Percentiles rank a stretch among this genome's conserved stretches.
Evolutionary conservation across 73 alveolate species (phyloP).

Genomic region (Blepharisma japonicum): DNA sequence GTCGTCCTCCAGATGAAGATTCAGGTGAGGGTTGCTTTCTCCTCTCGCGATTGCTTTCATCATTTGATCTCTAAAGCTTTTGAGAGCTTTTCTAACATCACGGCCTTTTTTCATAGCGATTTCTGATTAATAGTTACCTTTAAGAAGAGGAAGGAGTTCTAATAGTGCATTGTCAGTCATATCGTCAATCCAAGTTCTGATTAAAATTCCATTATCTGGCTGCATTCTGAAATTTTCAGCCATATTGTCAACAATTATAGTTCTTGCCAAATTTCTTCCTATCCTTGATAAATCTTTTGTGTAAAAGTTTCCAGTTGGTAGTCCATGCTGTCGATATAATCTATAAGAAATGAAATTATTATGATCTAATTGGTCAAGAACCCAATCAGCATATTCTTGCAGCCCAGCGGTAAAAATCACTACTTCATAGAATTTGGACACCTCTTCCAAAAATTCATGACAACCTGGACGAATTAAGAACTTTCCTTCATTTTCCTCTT

Average conservation of each 20-base stretch:
- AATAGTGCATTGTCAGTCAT: constrained; percentile 82
- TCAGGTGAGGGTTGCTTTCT: constrained; percentile 56
- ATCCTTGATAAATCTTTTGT: constrained; percentile 88
- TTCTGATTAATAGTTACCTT: constrained; percentile 54
- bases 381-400: constrained; percentile 95
- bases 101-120: constrained; percentile 79
- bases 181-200: constrained; percentile 92
- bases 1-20: constrained; percentile 34
- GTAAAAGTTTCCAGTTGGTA: constrained; percentile 75
- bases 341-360: constrained; percentile 66
- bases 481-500: constrained; percentile 85
- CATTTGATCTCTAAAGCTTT: constrained; percentile 80
- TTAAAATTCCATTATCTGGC: constrained; percentile 95
- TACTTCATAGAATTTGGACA: constrained; percentile 87
- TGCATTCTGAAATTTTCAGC: constrained; percentile 89
- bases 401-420: constrained; percentile 98
- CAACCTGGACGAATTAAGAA: constrained; percentile 89
- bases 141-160: constrained; percentile 84
- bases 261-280: constrained; percentile 91
- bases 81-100: constrained; percentile 92
- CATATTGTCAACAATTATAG: constrained; percentile 93
- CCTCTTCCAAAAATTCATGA: constrained; percentile 79
- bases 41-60: constrained; percentile 58
- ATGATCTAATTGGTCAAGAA: constrained; percentile 79
- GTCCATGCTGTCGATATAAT: constrained; percentile 92